These are phyloP conservation scores for Podosphaera xanthii DNA, from an alignment of 2,329 filamentous ascomycete genomes.

Conservation along the genomic window DNA sequence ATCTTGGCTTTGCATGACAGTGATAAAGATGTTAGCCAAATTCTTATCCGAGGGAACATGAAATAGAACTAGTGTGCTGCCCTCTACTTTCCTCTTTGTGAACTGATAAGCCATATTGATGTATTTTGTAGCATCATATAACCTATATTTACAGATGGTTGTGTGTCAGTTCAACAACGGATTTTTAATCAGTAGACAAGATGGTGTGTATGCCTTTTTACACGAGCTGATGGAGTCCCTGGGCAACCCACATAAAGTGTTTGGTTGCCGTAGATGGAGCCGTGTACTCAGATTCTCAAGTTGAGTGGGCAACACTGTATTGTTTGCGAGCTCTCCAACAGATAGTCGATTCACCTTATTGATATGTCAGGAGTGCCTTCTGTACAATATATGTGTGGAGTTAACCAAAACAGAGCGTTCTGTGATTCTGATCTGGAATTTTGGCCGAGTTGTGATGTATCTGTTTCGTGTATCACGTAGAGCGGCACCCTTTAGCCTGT, in stretches of 20 bases:
- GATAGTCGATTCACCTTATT: not conserved
- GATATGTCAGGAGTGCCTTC: not conserved
- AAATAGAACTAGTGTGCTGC: not conserved
- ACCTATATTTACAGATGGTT: not conserved
- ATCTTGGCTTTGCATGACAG: not conserved
- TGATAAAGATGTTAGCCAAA: not conserved
- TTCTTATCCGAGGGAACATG: not conserved
- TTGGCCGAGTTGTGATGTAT: too few relatives aligned
- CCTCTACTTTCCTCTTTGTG: not conserved
- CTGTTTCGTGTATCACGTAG: too few relatives aligned
- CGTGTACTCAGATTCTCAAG: not conserved
- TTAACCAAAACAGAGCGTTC: too few relatives aligned
- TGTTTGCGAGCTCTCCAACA: not conserved
- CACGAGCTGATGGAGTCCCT: not conserved
- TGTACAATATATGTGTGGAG: too few relatives aligned
- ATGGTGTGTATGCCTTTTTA: not conserved
- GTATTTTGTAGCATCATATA: not conserved
- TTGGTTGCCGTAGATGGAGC: not conserved
- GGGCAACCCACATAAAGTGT: not conserved
- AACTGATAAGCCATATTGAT: not conserved
- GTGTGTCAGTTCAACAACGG: not conserved
- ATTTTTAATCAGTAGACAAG: not conserved
- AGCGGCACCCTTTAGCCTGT: too few relatives aligned
- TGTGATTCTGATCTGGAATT: too few relatives aligned
- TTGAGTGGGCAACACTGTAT: not conserved